A percentile compares a stretch with the other conserved stretches of the same genome.
Evolutionary conservation across 139 green algal genomes (phyloP).

Genomic region (Chlorella sp.): DNA sequence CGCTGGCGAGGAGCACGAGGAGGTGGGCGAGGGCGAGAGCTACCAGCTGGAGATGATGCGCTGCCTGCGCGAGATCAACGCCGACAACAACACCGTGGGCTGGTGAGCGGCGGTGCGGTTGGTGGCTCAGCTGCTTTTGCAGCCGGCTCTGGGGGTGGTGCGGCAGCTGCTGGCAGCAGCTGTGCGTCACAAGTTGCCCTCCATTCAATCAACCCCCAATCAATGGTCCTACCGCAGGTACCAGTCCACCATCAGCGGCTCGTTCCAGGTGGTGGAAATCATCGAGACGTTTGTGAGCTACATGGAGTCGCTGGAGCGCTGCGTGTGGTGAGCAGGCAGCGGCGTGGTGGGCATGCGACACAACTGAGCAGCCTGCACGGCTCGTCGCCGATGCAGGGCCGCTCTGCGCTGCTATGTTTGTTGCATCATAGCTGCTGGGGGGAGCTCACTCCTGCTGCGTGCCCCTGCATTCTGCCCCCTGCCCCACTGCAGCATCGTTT

Average conservation of each 20-base stretch:
- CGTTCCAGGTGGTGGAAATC: constrained; percentile 94
- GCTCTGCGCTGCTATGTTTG: no score
- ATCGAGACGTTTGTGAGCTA: constrained; percentile 99
- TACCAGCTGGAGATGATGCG: constrained; percentile 99
- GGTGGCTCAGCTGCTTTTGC: no score
- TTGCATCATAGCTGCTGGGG: no score
- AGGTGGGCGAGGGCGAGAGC: constrained; percentile 65
- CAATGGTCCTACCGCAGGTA: constrained; percentile 81
- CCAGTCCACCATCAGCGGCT: constrained; percentile 83
- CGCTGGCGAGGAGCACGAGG: constrained; percentile 63
- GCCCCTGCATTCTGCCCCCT: no score
- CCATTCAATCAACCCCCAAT: no score
- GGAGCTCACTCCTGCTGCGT: no score
- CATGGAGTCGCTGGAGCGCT: constrained; percentile 95
- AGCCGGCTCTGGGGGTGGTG: no score
- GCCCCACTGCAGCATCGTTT: constrained; percentile 83
- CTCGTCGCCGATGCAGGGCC: no score
- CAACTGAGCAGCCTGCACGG: no score
- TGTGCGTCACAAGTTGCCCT: no score
- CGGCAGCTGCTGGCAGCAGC: no score
- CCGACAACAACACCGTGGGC: constrained; percentile 99
- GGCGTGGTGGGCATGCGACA: no score
- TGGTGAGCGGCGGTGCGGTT: constrained; percentile 70
- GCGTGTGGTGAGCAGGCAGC: constrained; percentile 74
- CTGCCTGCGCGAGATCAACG: constrained; percentile 97